Conservation (phyloP, 2,329 filamentous ascomycete species). For the Trichoderma sp. region DNA sequence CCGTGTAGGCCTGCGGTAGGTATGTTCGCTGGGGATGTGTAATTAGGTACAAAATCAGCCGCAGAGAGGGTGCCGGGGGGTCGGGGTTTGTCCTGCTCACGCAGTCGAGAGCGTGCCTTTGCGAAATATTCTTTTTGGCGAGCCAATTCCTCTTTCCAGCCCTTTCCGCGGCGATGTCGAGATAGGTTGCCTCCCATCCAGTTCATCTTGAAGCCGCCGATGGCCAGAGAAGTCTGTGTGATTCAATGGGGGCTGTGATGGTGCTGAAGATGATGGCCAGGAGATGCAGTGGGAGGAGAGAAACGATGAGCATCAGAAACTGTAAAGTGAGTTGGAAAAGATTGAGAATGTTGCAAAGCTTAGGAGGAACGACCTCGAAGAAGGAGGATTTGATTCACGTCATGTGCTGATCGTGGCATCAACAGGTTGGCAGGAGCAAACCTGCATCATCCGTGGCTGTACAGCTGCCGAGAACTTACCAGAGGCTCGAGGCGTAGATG, state of each 20-base stretch:
- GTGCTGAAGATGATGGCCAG: too few species aligned
- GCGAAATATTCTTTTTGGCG: conserved; percentile 47
- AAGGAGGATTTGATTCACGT: too few species aligned
- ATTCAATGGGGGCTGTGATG: not conserved
- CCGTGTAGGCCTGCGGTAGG: not conserved
- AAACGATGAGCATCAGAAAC: too few species aligned
- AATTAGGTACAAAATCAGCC: conserved; percentile 36
- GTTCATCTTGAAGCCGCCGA: conserved; percentile 42
- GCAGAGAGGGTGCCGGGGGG: not conserved
- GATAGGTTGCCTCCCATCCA: conserved; percentile 46
- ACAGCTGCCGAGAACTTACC: too few species aligned
- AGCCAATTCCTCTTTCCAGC: conserved; percentile 39
- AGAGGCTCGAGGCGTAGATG: too few species aligned
- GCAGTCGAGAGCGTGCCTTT: conserved; percentile 37
- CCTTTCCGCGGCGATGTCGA: conserved; percentile 42
- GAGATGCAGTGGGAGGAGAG: not conserved
- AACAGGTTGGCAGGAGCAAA: too few species aligned
- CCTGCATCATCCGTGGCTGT: too few species aligned
- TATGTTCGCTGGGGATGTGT: conserved; percentile 29
- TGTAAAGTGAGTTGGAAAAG: too few species aligned
- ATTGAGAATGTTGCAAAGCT: too few species aligned
- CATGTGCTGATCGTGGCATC: too few species aligned
- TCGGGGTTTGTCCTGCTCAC: conserved; percentile 10
- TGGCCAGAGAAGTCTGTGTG: too few species aligned
- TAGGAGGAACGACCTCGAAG: too few species aligned